Evolutionary conservation across 768 basidiomycete genomes (phyloP).

Genomic region (Lanmaoa rubissima): DNA sequence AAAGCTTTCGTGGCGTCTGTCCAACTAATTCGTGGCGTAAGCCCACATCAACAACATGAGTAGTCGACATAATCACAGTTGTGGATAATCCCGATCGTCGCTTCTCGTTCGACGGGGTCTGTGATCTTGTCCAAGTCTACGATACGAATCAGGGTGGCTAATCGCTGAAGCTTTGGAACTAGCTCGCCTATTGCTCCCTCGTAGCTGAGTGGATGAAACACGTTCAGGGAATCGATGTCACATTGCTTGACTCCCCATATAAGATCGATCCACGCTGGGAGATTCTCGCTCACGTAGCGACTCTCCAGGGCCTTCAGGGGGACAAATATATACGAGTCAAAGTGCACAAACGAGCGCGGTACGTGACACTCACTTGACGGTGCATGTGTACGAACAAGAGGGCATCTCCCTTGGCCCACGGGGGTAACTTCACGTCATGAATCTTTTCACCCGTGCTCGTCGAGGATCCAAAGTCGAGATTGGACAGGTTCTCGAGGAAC

Average conservation of each 20-base stretch:
- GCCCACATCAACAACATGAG: not conserved
- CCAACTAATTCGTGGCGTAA: constrained; percentile 54
- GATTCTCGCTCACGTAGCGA: constrained; percentile 75
- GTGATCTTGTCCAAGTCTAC: constrained; percentile 82
- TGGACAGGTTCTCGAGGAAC: constrained; percentile 78
- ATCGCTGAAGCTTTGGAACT: not conserved
- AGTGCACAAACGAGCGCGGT: not conserved
- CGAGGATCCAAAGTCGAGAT: constrained; percentile 76
- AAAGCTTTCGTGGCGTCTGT: constrained; percentile 88
- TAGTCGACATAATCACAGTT: constrained; percentile 59
- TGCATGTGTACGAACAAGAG: constrained; percentile 79
- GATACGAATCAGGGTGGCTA: not conserved
- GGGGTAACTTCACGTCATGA: constrained; percentile 84
- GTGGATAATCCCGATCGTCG: constrained; percentile 93
- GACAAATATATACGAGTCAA: not conserved
- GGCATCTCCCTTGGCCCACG: constrained; percentile 86
- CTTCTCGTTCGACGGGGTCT: constrained; percentile 85
- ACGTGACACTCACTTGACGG: constrained; percentile 52
- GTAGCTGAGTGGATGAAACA: constrained; percentile 91
- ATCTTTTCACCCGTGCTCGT: constrained; percentile 76
- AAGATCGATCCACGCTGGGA: constrained; percentile 90
- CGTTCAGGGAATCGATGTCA: constrained; percentile 73
- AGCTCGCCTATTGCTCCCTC: constrained; percentile 78
- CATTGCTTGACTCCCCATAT: constrained; percentile 90
- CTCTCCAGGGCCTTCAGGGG: constrained; percentile 76